Evolutionary conservation across 2,329 filamentous ascomycete genomes (phyloP).

Genomic region (Aspergillus jensenii): DNA sequence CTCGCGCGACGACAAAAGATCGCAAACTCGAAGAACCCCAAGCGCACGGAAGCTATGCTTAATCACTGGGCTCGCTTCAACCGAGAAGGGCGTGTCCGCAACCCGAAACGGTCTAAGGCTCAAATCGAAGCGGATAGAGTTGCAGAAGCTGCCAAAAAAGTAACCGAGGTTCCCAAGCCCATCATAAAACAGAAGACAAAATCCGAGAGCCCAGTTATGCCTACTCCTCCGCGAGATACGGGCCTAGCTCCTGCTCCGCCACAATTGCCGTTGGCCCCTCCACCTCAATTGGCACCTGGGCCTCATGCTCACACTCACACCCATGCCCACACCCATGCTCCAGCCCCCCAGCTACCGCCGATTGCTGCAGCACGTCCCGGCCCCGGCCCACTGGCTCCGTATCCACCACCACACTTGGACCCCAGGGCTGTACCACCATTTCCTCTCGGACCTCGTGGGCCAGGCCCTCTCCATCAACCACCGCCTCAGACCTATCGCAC

Average conservation of each 20-base stretch:
- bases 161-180: conserved; percentile 25
- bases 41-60: conserved; percentile 46
- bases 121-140: conserved; percentile 44
- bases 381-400: conserved; percentile 22
- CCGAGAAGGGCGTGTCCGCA: conserved; percentile 42
- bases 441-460: conserved; percentile 17
- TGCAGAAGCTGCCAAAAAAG: conserved; percentile 29
- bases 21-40: conserved; percentile 45
- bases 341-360: conserved; percentile 20
- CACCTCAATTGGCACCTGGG: conserved; percentile 16
- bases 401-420: conserved; percentile 27
- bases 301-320: conserved; percentile 9
- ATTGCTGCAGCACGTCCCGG: conserved; percentile 16
- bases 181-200: conserved; percentile 26
- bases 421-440: conserved; percentile 22
- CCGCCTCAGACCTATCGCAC: conserved; percentile 25
- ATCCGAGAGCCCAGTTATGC: conserved; percentile 20
- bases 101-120: conserved; percentile 45
- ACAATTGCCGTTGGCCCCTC: conserved; percentile 13
- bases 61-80: conserved; percentile 48
- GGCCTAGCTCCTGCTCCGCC: conserved; percentile 21
- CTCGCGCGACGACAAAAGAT: conserved; percentile 40
- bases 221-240: conserved; percentile 19
- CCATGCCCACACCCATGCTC: conserved; percentile 6
- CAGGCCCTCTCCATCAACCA: conserved; percentile 18